phyloP scores from a whole-genome alignment of 495 filamentous ascomycete genomes.

The Neurospora intermedia region DNA sequence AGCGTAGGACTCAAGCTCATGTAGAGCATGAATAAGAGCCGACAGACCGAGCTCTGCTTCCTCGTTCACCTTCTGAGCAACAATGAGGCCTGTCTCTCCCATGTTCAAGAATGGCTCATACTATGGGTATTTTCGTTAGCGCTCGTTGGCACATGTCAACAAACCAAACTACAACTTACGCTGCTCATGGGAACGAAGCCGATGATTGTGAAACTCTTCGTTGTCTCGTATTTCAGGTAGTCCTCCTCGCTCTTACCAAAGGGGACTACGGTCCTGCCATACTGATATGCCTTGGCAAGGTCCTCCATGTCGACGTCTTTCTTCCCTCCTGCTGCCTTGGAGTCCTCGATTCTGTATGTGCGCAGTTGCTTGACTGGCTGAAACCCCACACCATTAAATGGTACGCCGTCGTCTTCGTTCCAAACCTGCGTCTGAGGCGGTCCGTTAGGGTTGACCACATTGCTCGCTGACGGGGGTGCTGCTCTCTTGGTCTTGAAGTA shows the following conservation, averaged over 20 bases:
- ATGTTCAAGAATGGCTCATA: slow-evolving; percentile 81
- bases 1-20: slow-evolving; percentile 77
- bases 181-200: slow-evolving; percentile 72
- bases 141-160: neutral
- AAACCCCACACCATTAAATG: slow-evolving; percentile 38
- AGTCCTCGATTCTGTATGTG: slow-evolving; percentile 70
- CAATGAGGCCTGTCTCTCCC: slow-evolving; percentile 62
- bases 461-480: slow-evolving; percentile 60
- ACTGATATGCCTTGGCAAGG: slow-evolving; percentile 86
- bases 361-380: slow-evolving; percentile 59
- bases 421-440: slow-evolving; percentile 38
- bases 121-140: slow-evolving; percentile 29
- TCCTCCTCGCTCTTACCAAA: slow-evolving; percentile 77
- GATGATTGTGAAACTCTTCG: slow-evolving; percentile 62
- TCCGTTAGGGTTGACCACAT: slow-evolving; percentile 48
- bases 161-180: slow-evolving; percentile 33
- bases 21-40: slow-evolving; percentile 79
- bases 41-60: slow-evolving; percentile 74
- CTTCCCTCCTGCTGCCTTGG: slow-evolving; percentile 65
- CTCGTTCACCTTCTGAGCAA: slow-evolving; percentile 61
- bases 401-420: slow-evolving; percentile 33
- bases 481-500: slow-evolving; percentile 77
- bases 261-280: slow-evolving; percentile 82
- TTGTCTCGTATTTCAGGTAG: slow-evolving; percentile 70
- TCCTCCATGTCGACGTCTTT: slow-evolving; percentile 74